Percentiles rank a stretch among this genome's conserved stretches.
phyloP scores from a whole-genome alignment of 768 basidiomycete genomes.

The Epithele typhae region DNA sequence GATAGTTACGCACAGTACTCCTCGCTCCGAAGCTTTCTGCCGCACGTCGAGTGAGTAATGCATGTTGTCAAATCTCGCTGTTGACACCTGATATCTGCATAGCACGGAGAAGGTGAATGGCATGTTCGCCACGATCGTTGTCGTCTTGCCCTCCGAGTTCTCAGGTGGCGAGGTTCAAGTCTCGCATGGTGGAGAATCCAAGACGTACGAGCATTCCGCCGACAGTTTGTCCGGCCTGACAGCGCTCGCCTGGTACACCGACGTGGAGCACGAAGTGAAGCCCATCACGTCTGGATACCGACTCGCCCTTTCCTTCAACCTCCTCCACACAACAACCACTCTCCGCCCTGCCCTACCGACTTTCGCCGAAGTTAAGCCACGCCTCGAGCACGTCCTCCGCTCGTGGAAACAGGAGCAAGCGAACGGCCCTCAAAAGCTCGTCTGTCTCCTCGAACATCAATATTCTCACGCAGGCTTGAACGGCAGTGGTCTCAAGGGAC shows the following conservation, averaged over 20 bases:
- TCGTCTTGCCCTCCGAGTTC: constrained; percentile 43
- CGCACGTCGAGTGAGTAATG: constrained; percentile 44
- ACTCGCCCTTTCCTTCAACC: constrained; percentile 47
- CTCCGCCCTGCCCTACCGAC: constrained; percentile 27
- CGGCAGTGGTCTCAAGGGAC: constrained; percentile 32
- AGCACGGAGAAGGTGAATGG: constrained; percentile 44
- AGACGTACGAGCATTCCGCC: constrained; percentile 33
- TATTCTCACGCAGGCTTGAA: constrained; percentile 28
- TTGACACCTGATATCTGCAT: background rate
- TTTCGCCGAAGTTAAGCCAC: too few species aligned
- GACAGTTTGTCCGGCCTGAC: constrained; percentile 30
- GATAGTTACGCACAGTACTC: too few species aligned
- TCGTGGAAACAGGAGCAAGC: too few species aligned
- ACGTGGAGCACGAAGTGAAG: constrained; percentile 47
- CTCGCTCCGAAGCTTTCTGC: constrained; percentile 37
- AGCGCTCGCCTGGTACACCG: constrained; percentile 49
- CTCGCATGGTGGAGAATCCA: constrained; percentile 31
- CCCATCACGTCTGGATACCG: constrained; percentile 45
- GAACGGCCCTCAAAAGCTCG: too few species aligned
- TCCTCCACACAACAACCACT: constrained; percentile 34
- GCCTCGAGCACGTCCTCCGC: too few species aligned
- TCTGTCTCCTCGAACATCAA: constrained; percentile 32
- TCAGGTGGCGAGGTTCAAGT: constrained; percentile 43
- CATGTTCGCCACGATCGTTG: constrained; percentile 49
- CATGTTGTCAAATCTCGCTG: too few species aligned